A percentile compares a stretch with the other conserved stretches of the same genome.
Evolutionary conservation across 345 rosid genomes (phyloP).

Genomic region (Diplotaxis tenuifolia): DNA sequence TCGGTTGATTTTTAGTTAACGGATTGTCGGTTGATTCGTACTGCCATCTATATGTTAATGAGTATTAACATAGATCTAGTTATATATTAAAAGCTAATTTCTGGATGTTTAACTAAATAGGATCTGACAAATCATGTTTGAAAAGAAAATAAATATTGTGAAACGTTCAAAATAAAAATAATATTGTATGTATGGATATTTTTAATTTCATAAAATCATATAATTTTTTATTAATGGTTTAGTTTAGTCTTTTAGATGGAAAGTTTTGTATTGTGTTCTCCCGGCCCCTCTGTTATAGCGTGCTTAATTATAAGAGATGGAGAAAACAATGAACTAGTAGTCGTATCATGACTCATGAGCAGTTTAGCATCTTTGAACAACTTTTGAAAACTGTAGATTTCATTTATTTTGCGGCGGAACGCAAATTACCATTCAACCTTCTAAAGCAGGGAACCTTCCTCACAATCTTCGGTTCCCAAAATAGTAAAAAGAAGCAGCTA

Average conservation of each 20-base stretch:
- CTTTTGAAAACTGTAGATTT: conserved; percentile 6
- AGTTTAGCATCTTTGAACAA: conserved; percentile 14
- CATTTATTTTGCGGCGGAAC: conserved; percentile 31
- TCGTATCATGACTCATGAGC: neutral
- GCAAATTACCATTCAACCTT: neutral
- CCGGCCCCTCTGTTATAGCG: neutral
- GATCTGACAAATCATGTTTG: neutral
- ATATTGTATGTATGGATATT: neutral
- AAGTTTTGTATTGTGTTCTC: neutral
- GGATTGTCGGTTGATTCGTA: conserved; percentile 20
- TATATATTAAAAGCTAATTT: neutral
- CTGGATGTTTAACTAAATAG: neutral
- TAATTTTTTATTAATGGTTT: neutral
- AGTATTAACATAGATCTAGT: too few relatives aligned
- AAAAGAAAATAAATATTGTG: neutral
- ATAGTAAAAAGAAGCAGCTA: neutral
- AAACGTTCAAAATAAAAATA: too few relatives aligned
- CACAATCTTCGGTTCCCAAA: neutral
- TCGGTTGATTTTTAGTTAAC: conserved; percentile 19
- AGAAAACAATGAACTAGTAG: neutral
- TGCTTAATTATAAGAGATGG: neutral
- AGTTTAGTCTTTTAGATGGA: neutral
- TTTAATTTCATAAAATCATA: neutral
- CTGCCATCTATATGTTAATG: neutral
- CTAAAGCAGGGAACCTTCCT: conserved; percentile 14